Conservation (phyloP, 2,329 filamentous ascomycete species). For the Cordyceps tenuipes region DNA sequence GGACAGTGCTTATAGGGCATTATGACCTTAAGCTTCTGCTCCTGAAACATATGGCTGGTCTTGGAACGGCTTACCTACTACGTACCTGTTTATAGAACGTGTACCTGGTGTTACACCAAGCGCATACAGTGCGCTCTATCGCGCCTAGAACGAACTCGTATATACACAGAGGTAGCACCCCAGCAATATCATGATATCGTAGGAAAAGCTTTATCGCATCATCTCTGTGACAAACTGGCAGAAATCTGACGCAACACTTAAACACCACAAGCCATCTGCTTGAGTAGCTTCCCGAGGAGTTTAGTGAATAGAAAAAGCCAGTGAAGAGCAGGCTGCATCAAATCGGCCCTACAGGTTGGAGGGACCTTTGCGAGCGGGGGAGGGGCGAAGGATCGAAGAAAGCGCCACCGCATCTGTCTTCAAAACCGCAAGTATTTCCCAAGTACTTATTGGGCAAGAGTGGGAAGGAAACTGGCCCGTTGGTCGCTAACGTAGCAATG, state of each 20-base stretch:
- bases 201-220: neutral
- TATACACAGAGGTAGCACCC: neutral
- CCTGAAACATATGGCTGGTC: neutral
- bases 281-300: neutral
- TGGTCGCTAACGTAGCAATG: too few species aligned
- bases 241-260: neutral
- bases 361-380: neutral
- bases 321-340: neutral
- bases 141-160: neutral
- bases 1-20: neutral
- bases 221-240: neutral
- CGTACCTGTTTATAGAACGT: neutral
- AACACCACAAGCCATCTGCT: neutral
- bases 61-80: too few species aligned
- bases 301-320: neutral
- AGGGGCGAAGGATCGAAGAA: neutral
- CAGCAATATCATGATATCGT: neutral
- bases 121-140: neutral
- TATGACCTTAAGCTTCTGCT: neutral
- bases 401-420: neutral
- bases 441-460: neutral
- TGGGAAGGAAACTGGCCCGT: neutral
- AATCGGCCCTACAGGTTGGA: neutral
- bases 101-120: neutral
- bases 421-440: neutral